Evolutionary conservation across 495 filamentous ascomycete species (phyloP).

Genomic region (Pyrenula massariospora): DNA sequence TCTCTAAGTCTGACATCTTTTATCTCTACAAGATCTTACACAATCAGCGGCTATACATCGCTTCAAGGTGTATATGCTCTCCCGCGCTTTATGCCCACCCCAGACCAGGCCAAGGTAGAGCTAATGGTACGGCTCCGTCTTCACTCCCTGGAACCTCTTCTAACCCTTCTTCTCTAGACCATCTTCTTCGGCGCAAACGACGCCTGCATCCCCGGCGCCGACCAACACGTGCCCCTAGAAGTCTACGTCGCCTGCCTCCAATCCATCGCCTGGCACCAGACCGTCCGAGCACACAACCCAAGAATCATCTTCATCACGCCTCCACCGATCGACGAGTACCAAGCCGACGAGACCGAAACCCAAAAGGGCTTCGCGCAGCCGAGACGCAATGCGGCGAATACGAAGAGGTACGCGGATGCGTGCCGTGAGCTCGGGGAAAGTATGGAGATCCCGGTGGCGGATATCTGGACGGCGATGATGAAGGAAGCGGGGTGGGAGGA

Average conservation of each 20-base stretch:
- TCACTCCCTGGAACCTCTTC: neutral
- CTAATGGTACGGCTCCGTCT: slow-evolving; percentile 47
- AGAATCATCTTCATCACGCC: slow-evolving; percentile 68
- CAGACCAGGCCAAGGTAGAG: slow-evolving; percentile 41
- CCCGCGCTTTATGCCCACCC: slow-evolving; percentile 43
- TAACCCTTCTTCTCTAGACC: slow-evolving; percentile 42
- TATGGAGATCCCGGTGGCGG: slow-evolving; percentile 52
- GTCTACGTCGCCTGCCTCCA: slow-evolving; percentile 61
- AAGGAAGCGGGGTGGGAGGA: slow-evolving; percentile 48
- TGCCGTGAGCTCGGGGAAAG: slow-evolving; percentile 52
- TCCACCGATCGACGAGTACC: slow-evolving; percentile 71
- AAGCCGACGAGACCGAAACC: slow-evolving; percentile 39
- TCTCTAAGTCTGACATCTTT: neutral
- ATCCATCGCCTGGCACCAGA: slow-evolving; percentile 56
- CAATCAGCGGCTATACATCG: slow-evolving; percentile 57
- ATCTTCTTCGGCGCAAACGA: slow-evolving; percentile 87
- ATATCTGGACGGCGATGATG: slow-evolving; percentile 68
- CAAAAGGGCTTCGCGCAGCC: slow-evolving; percentile 32
- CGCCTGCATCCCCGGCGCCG: slow-evolving; percentile 47
- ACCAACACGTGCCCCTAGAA: slow-evolving; percentile 64
- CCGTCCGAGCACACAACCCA: slow-evolving; percentile 54
- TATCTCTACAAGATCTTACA: neutral
- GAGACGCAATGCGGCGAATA: slow-evolving; percentile 47
- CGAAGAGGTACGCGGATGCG: slow-evolving; percentile 61
- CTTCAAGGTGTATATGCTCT: slow-evolving; percentile 47